Evolutionary conservation across 1,284 basidiomycete genomes (phyloP), one percentile per base, ranked within the genome.

Genomic region (Tilletia indica): DNA sequence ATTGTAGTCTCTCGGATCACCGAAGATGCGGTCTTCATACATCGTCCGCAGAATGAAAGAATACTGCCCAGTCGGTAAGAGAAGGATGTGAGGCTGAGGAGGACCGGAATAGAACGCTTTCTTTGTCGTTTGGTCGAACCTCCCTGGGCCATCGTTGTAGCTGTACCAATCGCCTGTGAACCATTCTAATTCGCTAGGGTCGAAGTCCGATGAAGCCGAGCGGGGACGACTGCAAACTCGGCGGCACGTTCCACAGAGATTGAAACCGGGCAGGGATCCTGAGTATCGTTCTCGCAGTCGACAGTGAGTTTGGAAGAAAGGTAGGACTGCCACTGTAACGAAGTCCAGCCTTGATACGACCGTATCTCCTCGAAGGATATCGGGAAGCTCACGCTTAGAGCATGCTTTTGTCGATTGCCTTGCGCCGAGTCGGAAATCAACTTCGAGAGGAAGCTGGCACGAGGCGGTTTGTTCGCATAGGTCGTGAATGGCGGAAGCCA

Each of bases 21-120:
- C 77, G 58, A 77, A 77, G 51, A 78, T 75, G 48, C 77, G 74
- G 1, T 77, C 72, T 70, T 78, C 77, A 64, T 76, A 78, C 68
- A 75, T 70, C 1, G 76, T 71, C 11, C 73, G 38, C 2, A 76
- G 51, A 0, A 79, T 66, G 11, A 79, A 70, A 48, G 66, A 70
- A 69, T 77, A 76, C 0, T 67, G 48, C 19, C 77, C 76, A n/a
- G 68, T 47, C 31, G 73, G 21, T 0, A 77, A 66, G 19, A 69
- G 67, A 0, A 79, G 1, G 14, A 74, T 48, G 38, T 78, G 77
- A 4, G 77, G 74, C 3, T 73, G 72, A 49, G 71, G 70, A 0
- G 72, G 64, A 14, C n/a, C 48, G 14, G 68, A 64, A 3, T 31
- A 14, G 1, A 34, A 1, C 6, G 68, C 38, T 4, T 31, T 31